phyloP scores from a whole-genome alignment of 768 basidiomycete genomes.

The Solioccasus polychromus region DNA sequence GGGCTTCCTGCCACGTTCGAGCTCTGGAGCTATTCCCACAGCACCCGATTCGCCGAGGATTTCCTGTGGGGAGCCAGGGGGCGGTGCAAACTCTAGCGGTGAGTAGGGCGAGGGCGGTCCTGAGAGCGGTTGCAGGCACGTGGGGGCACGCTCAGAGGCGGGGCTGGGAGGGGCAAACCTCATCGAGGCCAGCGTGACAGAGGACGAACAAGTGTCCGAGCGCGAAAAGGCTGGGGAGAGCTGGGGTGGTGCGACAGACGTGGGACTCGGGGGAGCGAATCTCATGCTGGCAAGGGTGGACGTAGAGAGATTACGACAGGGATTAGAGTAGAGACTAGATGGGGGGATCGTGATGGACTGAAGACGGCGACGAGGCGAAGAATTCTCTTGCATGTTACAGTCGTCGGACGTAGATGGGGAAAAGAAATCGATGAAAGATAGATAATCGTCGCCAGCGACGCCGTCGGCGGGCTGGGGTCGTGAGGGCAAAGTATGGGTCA shows the following conservation, averaged over 20 bases:
- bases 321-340: slow-evolving; percentile 17
- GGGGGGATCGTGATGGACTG: slow-evolving; percentile 19
- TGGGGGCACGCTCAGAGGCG: slow-evolving; percentile 8
- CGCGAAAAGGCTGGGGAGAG: slow-evolving; percentile 9
- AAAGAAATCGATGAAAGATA: slow-evolving; percentile 48
- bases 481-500: slow-evolving; percentile 18
- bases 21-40: slow-evolving; percentile 47
- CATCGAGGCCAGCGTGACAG: slow-evolving; percentile 27
- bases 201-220: slow-evolving; percentile 12
- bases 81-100: slow-evolving; percentile 30
- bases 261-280: slow-evolving; percentile 31
- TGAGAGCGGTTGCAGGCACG: slow-evolving; percentile 16
- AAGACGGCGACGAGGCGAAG: slow-evolving; percentile 14
- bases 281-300: slow-evolving; percentile 31
- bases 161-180: slow-evolving; percentile 29
- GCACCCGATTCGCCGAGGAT: slow-evolving; percentile 38
- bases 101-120: slow-evolving; percentile 28
- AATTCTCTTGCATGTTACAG: not conserved
- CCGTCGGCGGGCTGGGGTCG: slow-evolving; percentile 19
- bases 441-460: slow-evolving; percentile 32
- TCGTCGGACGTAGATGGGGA: slow-evolving; percentile 28
- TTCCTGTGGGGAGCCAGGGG: slow-evolving; percentile 8
- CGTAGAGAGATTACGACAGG: slow-evolving; percentile 17
- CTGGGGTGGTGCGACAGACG: not conserved
- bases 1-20: slow-evolving; percentile 30